Evolutionary conservation across 331 rosid genomes (phyloP), one percentile per base, ranked within the genome.

Genomic region (Quercus lobata): DNA sequence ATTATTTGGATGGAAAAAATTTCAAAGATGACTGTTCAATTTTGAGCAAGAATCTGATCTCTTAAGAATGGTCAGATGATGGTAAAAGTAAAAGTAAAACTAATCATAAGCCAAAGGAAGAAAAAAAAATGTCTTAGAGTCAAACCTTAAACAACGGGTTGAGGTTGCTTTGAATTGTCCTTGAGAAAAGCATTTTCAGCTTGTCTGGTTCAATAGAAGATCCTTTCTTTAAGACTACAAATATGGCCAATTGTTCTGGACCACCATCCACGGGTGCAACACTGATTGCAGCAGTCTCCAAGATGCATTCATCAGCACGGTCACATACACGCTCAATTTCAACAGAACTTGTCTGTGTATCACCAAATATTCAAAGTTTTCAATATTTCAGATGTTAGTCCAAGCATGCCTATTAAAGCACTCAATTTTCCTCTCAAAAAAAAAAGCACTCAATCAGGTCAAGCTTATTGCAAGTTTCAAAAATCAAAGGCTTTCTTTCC

Each of bases 141-240:
- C 75, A 37, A 71, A 94, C 97, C 98, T 94, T 92, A 84, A 88
- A 94, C 75, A 94, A 84, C 46, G 98, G 97, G 75, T 94, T 94
- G 14, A 94, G 97, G 83, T 87, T 91, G 81, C 81, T 88, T 55
- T 91, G 97, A 75, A 94, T 91, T 71, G 94, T 90, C 81, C 83
- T 90, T 30, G 94, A 82, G 81, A 95, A 86, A 76, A 82, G 88
- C 27, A 16, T 60, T 83, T 81, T 90, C 5, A 94, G 83, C 61
- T 80, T 69, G 32, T 88, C 90, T 41, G 88, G 74, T 84, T 87
- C 73, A 35, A 81, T 73, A 82, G 77, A 65, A 75, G 57, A 79
- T 57, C 93, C 97, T 24, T 87, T 53, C 82, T 88, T 91, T n/a
- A 94, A 69, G 61, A 91, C 94, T 56, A 79, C 98, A 63, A 79